These are phyloP conservation scores for Pisolithus marmoratus DNA, from an alignment of 768 basidiomycete genomes.

Conservation along the genomic window DNA sequence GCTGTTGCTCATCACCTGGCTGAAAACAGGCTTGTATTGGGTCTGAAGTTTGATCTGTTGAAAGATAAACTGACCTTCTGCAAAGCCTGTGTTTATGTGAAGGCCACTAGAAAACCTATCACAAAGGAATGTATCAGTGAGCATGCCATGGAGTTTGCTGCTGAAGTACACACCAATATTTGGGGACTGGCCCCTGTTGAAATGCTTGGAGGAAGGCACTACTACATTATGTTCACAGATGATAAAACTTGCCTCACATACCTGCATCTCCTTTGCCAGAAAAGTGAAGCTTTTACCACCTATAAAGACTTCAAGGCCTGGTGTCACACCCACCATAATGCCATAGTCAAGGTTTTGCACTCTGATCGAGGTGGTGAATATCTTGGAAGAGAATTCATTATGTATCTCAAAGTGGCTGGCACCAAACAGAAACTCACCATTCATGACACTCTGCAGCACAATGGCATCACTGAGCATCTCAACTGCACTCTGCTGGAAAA, in stretches of 20 bases:
- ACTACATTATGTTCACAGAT: constrained; percentile 8
- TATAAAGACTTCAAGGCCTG: constrained; percentile 7
- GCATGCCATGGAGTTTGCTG: too few relatives aligned
- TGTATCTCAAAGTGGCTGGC: too few relatives aligned
- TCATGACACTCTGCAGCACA: constrained; percentile 21
- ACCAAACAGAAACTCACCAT: too few relatives aligned
- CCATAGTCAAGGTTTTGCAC: neutral
- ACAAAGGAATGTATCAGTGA: too few relatives aligned
- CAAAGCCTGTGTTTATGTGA: too few relatives aligned
- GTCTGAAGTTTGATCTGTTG: constrained; percentile 18
- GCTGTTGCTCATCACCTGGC: constrained; percentile 16
- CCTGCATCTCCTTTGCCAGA: neutral
- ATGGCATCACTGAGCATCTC: constrained; percentile 23
- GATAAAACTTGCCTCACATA: neutral
- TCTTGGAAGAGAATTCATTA: neutral
- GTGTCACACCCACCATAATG: neutral
- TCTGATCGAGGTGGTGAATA: constrained; percentile 13
- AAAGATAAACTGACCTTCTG: constrained; percentile 5
- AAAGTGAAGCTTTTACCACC: constrained; percentile 4
- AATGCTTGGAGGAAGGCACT: too few relatives aligned
- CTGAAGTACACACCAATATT: too few relatives aligned
- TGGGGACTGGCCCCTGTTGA: too few relatives aligned
- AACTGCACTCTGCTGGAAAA: constrained; percentile 22
- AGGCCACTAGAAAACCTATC: too few relatives aligned
- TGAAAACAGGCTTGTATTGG: constrained; percentile 25